A percentile compares a stretch with the other conserved stretches of the same genome.
Evolutionary conservation across 257 asterid species (phyloP).

Genomic region (Knoxia roxburghii): DNA sequence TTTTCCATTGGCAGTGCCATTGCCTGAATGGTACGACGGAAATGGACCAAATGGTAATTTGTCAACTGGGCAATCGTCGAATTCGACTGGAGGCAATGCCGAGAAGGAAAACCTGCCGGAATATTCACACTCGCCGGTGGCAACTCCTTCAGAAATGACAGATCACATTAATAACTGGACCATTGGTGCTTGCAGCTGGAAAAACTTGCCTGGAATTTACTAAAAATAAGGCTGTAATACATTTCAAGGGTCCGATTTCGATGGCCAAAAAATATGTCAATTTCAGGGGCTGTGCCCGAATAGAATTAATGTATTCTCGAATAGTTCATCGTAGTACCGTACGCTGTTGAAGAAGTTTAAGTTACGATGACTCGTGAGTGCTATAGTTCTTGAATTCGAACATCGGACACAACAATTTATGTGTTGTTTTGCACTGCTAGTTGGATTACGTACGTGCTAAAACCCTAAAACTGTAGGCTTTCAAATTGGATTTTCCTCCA

Average conservation of each 20-base stretch:
- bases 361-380: too few species aligned
- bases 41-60: conserved; percentile 9
- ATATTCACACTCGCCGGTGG: background rate
- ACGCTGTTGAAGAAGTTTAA: too few species aligned
- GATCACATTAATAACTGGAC: background rate
- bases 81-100: background rate
- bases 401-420: too few species aligned
- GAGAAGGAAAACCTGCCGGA: conserved; percentile 9
- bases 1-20: conserved; percentile 46
- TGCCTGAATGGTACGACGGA: conserved; percentile 48
- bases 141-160: background rate
- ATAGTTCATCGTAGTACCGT: background rate
- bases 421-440: too few species aligned
- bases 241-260: background rate
- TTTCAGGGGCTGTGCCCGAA: too few species aligned
- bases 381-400: too few species aligned
- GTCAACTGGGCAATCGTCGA: conserved; percentile 9
- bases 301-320: background rate
- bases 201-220: conserved; percentile 17
- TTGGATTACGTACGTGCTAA: too few species aligned
- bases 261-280: conserved; percentile 3
- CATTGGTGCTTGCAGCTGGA: conserved; percentile 11
- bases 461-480: too few species aligned
- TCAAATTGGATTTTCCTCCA: too few species aligned
- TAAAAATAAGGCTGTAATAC: background rate